These are phyloP conservation scores for Gastrodia elata DNA, from an alignment of 106 monocot species.

Conservation along the genomic window DNA sequence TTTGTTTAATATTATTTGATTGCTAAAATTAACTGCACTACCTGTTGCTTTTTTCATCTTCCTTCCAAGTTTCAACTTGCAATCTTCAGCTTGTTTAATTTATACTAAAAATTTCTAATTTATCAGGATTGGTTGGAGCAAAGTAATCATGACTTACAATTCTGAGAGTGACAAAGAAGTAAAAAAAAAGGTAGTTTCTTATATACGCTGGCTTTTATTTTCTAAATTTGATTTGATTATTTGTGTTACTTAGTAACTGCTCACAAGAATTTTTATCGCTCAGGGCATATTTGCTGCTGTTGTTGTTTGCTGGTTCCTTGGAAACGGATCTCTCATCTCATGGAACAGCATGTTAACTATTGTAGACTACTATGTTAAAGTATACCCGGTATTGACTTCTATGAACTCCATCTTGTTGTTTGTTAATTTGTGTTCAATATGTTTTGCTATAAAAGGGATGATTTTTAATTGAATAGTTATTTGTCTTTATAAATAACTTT, in stretches of 20 bases:
- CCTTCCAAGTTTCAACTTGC: neutral
- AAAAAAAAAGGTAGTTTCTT: constrained; percentile 5
- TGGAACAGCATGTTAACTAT: constrained; percentile 69
- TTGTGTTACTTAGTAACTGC: neutral
- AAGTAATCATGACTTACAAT: neutral
- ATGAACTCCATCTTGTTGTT: neutral
- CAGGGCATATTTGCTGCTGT: constrained; percentile 10
- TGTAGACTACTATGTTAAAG: constrained; percentile 42
- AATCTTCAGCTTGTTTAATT: neutral
- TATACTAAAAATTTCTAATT: neutral
- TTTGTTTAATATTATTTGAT: neutral
- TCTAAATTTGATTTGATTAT: neutral
- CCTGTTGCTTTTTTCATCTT: neutral
- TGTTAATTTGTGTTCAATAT: neutral
- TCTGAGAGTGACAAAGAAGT: neutral
- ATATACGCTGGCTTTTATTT: neutral
- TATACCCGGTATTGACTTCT: constrained; percentile 13
- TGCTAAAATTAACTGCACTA: neutral
- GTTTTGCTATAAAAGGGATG: neutral
- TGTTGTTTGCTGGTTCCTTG: constrained; percentile 21
- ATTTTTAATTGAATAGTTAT: neutral
- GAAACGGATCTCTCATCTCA: constrained; percentile 44
- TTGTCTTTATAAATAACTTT: neutral
- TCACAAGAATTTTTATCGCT: neutral
- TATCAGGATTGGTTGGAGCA: neutral